Conservation (phyloP, 768 basidiomycete species). For the Hericium coralloides region DNA sequence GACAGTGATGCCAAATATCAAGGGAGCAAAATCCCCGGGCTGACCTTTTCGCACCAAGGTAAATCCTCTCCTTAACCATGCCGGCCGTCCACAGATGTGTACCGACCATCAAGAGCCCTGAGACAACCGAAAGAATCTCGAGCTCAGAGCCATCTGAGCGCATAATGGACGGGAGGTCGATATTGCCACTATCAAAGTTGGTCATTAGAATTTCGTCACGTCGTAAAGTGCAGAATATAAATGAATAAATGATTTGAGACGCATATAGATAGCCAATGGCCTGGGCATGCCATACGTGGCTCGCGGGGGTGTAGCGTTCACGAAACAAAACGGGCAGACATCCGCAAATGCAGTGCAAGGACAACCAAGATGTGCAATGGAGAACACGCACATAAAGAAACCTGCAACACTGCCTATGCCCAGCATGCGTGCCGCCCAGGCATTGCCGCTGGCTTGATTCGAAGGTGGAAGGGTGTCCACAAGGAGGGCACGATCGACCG, state of each 20-base stretch:
- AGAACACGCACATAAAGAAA: conserved; percentile 68
- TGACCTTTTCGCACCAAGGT: conserved; percentile 31
- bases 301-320: no score
- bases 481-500: conserved; percentile 82
- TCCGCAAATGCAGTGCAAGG: no score
- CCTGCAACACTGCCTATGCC: conserved; percentile 80
- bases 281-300: no score
- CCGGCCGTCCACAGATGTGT: conserved; percentile 57
- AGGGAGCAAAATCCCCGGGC: background rate
- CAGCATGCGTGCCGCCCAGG: conserved; percentile 93
- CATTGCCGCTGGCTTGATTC: conserved; percentile 79
- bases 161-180: conserved; percentile 67
- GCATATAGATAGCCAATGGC: no score
- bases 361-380: background rate
- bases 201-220: background rate
- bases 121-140: conserved; percentile 71
- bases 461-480: conserved; percentile 75
- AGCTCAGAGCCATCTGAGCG: conserved; percentile 64
- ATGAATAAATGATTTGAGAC: no score
- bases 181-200: conserved; percentile 52
- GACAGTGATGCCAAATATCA: background rate
- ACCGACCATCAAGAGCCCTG: conserved; percentile 52
- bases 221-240: no score
- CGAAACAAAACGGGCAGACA: no score
- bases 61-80: conserved; percentile 65